Conservation (phyloP, 2,329 filamentous ascomycete species). For the Lachnellula cervina region DNA sequence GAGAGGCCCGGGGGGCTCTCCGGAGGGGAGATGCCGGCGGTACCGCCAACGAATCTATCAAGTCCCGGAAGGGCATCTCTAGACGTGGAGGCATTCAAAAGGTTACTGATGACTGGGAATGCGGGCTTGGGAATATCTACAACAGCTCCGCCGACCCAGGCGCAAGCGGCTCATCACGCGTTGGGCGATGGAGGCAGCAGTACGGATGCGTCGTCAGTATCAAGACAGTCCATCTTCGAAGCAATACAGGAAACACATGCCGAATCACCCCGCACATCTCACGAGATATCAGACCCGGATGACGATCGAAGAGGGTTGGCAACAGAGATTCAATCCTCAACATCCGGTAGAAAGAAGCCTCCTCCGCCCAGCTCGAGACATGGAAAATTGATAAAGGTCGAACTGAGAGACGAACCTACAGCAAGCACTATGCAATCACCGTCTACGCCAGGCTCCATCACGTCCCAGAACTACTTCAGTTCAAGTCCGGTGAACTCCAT, state of each 20-base stretch:
- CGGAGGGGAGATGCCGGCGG: slow-evolving; percentile 15
- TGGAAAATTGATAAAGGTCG: slow-evolving; percentile 64
- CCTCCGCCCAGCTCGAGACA: slow-evolving; percentile 74
- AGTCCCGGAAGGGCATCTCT: slow-evolving; percentile 43
- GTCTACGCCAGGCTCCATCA: slow-evolving; percentile 20
- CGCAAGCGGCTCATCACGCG: slow-evolving; percentile 25
- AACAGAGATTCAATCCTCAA: slow-evolving; percentile 20
- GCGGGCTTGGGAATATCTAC: slow-evolving; percentile 35
- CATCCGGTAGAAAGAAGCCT: slow-evolving; percentile 57
- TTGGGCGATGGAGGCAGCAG: slow-evolving; percentile 42
- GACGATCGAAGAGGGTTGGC: slow-evolving; percentile 39
- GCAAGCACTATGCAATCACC: slow-evolving; percentile 31
- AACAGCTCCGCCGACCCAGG: slow-evolving; percentile 26
- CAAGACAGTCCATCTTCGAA: slow-evolving; percentile 55
- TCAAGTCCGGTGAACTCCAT: slow-evolving; percentile 16
- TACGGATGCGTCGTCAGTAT: slow-evolving; percentile 55
- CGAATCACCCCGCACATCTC: slow-evolving; percentile 53
- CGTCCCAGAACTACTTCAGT: slow-evolving; percentile 19
- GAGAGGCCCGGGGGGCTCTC: slow-evolving; percentile 35
- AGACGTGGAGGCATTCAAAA: slow-evolving; percentile 74
- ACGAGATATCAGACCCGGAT: slow-evolving; percentile 54
- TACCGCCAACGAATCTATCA: slow-evolving; percentile 13
- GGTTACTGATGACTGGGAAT: slow-evolving; percentile 70
- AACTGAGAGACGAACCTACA: slow-evolving; percentile 38
- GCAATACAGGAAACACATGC: slow-evolving; percentile 36